These are phyloP conservation scores for Umbelopsis isabellina DNA, from an alignment of 192 early-diverging fungal genomes.

Conservation along the genomic window DNA sequence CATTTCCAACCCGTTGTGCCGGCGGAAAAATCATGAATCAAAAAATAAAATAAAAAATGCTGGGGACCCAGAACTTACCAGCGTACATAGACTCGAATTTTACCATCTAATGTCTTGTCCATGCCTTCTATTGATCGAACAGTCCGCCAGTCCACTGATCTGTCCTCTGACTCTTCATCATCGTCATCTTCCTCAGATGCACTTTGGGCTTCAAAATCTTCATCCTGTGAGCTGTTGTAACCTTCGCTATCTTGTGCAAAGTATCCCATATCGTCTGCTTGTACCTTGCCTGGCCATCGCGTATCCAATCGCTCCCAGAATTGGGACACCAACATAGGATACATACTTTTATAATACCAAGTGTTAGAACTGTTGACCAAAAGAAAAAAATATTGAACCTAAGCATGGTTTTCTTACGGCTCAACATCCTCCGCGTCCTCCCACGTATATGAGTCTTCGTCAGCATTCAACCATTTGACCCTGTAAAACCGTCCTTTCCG, in stretches of 20 bases:
- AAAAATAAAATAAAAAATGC: not conserved
- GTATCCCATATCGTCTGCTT: not conserved
- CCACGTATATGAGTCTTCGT: not conserved
- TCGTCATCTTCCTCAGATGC: not conserved
- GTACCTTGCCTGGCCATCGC: not conserved
- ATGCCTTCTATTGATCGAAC: slow-evolving; percentile 12
- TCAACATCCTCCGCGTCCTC: slow-evolving; percentile 16
- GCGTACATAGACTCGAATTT: slow-evolving; percentile 9
- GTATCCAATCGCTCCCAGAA: slow-evolving; percentile 1
- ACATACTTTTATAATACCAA: not conserved
- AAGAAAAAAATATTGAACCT: no score
- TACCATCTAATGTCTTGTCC: slow-evolving; percentile 5
- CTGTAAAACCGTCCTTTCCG: not conserved
- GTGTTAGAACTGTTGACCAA: no score
- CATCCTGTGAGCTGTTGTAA: not conserved
- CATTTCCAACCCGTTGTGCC: not conserved
- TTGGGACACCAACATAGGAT: not conserved
- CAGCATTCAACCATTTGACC: not conserved
- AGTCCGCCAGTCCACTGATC: not conserved
- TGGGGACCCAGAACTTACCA: not conserved
- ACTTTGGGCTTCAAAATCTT: not conserved
- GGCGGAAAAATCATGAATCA: not conserved
- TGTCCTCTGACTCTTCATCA: not conserved
- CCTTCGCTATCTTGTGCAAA: not conserved
- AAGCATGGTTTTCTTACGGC: not conserved